Evolutionary conservation across 257 asterid species (phyloP), one percentile per base, ranked within the genome.

Genomic region (Perilla frutescens): DNA sequence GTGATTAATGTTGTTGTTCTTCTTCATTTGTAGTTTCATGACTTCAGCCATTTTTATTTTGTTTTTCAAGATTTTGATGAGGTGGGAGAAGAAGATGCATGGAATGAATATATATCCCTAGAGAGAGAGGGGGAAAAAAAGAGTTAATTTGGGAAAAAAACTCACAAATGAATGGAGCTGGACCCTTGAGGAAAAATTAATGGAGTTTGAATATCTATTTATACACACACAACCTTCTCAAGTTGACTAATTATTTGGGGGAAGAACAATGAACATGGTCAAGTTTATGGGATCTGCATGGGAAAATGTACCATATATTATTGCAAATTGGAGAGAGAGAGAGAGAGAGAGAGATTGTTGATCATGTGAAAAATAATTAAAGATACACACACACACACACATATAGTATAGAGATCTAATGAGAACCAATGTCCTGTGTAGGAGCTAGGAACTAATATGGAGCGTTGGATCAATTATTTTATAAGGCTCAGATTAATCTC

Each of bases 81-180:
- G 8, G 32, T 4, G 10, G 65, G 12, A 13, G 47, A 41, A 7
- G 47, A 41, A 41, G 47, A 44, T 1, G 50, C n/a, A 45, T 8
- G 50, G 10, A 10, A 13, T 48, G 53, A 5, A 2, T 9, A 13
- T 34, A 34, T 47, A 49, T 15, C 71, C 39, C 79, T 41, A 40
- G 8, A 60, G 62, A 56, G 44, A 57, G 48, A 62, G 11, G 32
- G 26, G 26, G 26, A 20, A 56, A 55, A 62, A n/a, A 34, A 34
- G 4, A 34, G 37, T 2, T 34, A 4, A 36, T 0, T 53, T 36
- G 82, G 90, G 84, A 81, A 86, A 88, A 87, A 88, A 83, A 87
- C 93, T 78, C 93, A 66, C 86, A 73, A 77, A 26, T 50, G 34
- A 69, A 57, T 74, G 83, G 91, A 87, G 96, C 96, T 89, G 80